Percentiles rank a stretch among this genome's conserved stretches.
phyloP scores from a whole-genome alignment of 331 rosid species.

The Cucumis variabilis region DNA sequence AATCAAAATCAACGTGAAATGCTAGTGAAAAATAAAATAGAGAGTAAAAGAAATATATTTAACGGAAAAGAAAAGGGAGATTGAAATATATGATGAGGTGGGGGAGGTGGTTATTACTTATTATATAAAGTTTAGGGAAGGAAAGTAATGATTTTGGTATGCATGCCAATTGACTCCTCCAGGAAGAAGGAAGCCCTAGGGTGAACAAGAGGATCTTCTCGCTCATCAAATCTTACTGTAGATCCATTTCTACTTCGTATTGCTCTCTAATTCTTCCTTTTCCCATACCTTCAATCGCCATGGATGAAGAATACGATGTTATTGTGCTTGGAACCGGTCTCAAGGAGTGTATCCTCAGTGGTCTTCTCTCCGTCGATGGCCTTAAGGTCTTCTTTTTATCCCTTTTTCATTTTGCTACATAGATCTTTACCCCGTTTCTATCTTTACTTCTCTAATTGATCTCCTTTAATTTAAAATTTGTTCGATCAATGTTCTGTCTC shows the following conservation, averaged over 20 bases:
- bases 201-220: not conserved
- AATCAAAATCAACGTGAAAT: no score
- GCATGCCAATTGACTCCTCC: conserved; percentile 22
- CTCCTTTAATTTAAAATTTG: not conserved
- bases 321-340: conserved; percentile 80
- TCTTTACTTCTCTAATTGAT: not conserved
- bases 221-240: conserved; percentile 21
- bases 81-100: not conserved
- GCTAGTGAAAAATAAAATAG: not conserved
- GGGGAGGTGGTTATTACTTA: conserved; percentile 3
- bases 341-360: conserved; percentile 80
- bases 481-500: not conserved
- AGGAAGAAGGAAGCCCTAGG: conserved; percentile 9
- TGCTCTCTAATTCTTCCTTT: not conserved
- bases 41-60: not conserved
- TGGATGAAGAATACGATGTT: conserved; percentile 81
- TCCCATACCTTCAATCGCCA: conserved; percentile 24
- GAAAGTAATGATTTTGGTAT: conserved; percentile 4
- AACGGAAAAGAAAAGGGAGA: not conserved
- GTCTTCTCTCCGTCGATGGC: conserved; percentile 74
- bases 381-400: conserved; percentile 50
- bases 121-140: not conserved
- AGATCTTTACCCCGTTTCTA: not conserved
- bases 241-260: not conserved
- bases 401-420: not conserved